A percentile compares a stretch with the other conserved stretches of the same genome.
Evolutionary conservation across 2,329 filamentous ascomycete genomes (phyloP).

Genomic region (Byssothecium circinans): DNA sequence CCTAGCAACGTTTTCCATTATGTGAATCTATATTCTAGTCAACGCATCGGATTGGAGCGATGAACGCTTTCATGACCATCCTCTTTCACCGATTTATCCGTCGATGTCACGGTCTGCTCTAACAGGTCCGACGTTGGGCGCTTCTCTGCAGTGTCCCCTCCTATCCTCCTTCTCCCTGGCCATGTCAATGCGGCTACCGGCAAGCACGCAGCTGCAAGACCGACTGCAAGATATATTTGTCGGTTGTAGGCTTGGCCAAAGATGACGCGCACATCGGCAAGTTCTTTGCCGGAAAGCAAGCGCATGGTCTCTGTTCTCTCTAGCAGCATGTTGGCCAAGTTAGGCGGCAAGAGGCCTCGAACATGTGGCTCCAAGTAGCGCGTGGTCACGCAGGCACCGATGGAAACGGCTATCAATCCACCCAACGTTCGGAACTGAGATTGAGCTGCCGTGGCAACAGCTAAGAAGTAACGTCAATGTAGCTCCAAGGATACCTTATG

Average conservation of each 20-base stretch:
- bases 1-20: no score
- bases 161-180: background rate
- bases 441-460: constrained; percentile 10
- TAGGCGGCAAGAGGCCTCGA: background rate
- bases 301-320: constrained; percentile 7
- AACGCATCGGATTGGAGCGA: no score
- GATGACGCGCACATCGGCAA: background rate
- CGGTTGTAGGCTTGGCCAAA: constrained; percentile 9
- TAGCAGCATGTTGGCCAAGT: background rate
- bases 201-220: constrained; percentile 7
- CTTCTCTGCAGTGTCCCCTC: background rate
- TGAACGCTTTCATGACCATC: background rate
- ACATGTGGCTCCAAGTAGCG: constrained; percentile 2
- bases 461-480: constrained; percentile 1
- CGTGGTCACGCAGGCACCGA: constrained; percentile 8
- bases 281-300: background rate
- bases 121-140: background rate
- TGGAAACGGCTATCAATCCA: constrained; percentile 9
- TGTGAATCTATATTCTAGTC: no score
- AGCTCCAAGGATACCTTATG: background rate
- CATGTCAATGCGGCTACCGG: constrained; percentile 3
- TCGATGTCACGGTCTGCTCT: no score
- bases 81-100: background rate
- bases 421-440: constrained; percentile 15
- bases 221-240: constrained; percentile 13